Base-by-base conservation (phyloP, 1,284 basidiomycete species). In the Microbotryomycetes sp. region DNA sequence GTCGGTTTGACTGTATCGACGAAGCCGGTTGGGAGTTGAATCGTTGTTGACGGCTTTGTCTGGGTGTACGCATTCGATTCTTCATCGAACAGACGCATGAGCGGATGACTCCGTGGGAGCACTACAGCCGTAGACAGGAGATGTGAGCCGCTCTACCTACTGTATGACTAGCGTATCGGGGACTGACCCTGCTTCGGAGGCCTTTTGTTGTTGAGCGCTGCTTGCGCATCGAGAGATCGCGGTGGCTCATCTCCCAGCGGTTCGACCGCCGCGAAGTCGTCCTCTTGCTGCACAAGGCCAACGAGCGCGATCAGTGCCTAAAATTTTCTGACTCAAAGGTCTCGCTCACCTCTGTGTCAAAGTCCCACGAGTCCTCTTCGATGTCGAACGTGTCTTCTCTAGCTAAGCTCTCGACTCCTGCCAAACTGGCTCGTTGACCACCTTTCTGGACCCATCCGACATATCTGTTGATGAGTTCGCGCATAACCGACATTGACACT, bases 381-480 rank as follows among this genome's bases (percentile, higher is more conserved):
- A 68, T 46, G 12, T 70, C 68, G 23, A 67, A 68, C 56, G 64
- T 66, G 42, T 70, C 66, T 36, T 64, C 66, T 19, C 62, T 56
- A n/a, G 47, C 30, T 4, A 56, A 16, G 36, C 12, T 22, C n/a
- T 42, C 49, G 0, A 58, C 53, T 47, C 82, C 85, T 2, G 85
- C 86, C 53, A 97, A 79, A 74, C 88, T 91, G 45, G 84, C 84
- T 51, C 92, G 81, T 55, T 86, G 85, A 2, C 88, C 90, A 1
- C 87, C 89, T 56, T 83, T 83, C 71, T 90, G 84, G 54, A 87
- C 79, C 88, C 89, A 90, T 0, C 80, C 77, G 59, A 86, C 83
- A 71, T 88, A 88, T 31, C 86, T 84, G 29, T 82, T 77, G 53
- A 97, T 82, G 48, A 97, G 81, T 63, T 97, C 94, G 70, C 86